phyloP scores from a whole-genome alignment of 148 eudicot genomes.

The Suaeda aralocaspica region DNA sequence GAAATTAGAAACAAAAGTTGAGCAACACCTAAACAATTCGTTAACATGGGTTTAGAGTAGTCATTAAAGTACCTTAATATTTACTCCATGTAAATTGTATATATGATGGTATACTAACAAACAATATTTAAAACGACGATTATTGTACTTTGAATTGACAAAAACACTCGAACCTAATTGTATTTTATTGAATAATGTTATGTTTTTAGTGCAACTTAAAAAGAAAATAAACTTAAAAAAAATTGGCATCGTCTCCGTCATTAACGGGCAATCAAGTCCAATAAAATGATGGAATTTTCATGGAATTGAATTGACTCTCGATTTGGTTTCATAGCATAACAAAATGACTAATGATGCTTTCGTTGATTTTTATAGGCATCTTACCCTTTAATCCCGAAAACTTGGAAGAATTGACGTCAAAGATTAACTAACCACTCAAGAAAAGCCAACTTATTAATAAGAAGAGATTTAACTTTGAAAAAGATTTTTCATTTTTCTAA shows the following conservation, averaged over 20 bases:
- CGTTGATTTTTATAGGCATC: background rate
- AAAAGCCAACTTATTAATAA: background rate
- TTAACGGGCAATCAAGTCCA: background rate
- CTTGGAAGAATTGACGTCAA: background rate
- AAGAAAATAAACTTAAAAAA: no score
- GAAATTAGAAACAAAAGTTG: no score
- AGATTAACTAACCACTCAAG: background rate
- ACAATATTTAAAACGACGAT: background rate
- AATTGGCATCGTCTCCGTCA: background rate
- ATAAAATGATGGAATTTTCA: background rate
- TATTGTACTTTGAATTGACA: background rate
- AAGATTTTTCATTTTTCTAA: no score
- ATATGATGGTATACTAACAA: no score
- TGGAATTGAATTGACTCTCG: conserved; percentile 4
- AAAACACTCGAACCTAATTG: background rate
- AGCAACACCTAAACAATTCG: no score
- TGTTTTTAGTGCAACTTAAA: background rate
- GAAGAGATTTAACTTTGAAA: no score
- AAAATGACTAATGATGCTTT: background rate
- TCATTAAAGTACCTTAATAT: no score
- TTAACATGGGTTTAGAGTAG: no score
- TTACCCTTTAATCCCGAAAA: background rate
- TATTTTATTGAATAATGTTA: background rate
- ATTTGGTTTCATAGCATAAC: background rate
- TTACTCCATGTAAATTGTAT: no score